phyloP scores from a whole-genome alignment of 1,284 basidiomycete species.

The Flammula alnicola region DNA sequence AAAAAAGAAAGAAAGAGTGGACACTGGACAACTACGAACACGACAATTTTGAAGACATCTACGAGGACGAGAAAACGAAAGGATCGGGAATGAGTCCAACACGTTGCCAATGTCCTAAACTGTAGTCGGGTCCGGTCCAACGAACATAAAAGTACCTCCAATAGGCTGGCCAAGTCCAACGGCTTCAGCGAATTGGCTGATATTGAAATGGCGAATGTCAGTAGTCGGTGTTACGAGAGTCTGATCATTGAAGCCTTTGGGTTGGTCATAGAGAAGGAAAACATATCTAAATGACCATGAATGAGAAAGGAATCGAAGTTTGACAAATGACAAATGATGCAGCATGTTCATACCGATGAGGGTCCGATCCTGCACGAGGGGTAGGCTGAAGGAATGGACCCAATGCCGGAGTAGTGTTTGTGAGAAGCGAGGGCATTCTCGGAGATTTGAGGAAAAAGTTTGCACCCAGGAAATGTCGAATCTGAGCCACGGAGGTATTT shows the following conservation, averaged over 20 bases:
- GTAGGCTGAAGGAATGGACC: constrained; percentile 51
- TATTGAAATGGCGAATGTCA: constrained; percentile 45
- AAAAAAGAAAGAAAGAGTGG: no score
- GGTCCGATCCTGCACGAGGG: constrained; percentile 54
- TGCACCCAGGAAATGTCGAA: constrained; percentile 56
- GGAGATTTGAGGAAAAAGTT: constrained; percentile 38
- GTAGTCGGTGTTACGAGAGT: constrained; percentile 46
- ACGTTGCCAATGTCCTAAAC: no score
- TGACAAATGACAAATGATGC: no score
- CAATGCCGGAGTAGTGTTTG: constrained; percentile 49
- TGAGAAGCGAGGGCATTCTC: constrained; percentile 27
- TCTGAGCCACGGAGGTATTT: constrained; percentile 46
- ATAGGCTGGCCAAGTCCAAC: constrained; percentile 51
- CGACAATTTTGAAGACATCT: no score
- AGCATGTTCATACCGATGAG: constrained; percentile 55
- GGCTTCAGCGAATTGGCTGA: constrained; percentile 47
- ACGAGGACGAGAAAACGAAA: no score
- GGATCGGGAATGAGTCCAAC: no score
- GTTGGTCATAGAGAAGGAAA: constrained; percentile 54
- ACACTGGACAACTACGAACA: no score
- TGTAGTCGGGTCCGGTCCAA: constrained; percentile 36
- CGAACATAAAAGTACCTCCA: constrained; percentile 55
- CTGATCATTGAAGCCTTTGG: constrained; percentile 45
- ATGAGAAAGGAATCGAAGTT: no score
- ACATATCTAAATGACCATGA: constrained; percentile 19